These are phyloP conservation scores for Trichoderma sp. DNA, from an alignment of 2,329 filamentous ascomycete genomes.

Conservation along the genomic window DNA sequence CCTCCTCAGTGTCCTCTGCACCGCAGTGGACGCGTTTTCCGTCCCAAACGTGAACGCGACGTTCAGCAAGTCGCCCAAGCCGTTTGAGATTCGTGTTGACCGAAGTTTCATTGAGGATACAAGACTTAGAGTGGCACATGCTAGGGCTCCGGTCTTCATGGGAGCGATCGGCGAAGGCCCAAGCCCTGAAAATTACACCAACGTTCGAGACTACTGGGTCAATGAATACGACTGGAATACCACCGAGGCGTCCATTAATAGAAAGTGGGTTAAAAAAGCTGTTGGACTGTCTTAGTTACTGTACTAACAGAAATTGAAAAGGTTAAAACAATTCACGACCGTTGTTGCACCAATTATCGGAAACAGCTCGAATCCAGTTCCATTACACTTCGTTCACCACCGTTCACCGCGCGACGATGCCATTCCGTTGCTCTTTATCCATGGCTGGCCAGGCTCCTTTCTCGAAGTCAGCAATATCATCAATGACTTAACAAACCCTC, in stretches of 20 bases:
- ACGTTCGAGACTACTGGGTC: background rate
- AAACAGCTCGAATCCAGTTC: background rate
- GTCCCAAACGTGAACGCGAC: background rate
- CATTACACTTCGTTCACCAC: slow-evolving; percentile 1
- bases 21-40: background rate
- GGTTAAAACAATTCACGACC: background rate
- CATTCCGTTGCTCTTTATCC: background rate
- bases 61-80: background rate
- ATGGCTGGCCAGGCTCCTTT: slow-evolving; percentile 1
- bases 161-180: background rate
- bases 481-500: background rate
- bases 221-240: background rate
- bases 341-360: background rate
- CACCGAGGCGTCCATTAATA: background rate
- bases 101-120: background rate
- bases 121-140: background rate
- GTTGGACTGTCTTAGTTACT: background rate
- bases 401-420: background rate
- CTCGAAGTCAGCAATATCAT: background rate
- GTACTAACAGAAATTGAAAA: background rate
- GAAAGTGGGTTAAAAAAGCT: background rate
- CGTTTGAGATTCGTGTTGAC: background rate
- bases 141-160: background rate
- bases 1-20: background rate
- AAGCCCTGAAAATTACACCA: background rate